Base-by-base conservation (phyloP, 2,329 filamentous ascomycete species). In the Fusarium anguioides region DNA sequence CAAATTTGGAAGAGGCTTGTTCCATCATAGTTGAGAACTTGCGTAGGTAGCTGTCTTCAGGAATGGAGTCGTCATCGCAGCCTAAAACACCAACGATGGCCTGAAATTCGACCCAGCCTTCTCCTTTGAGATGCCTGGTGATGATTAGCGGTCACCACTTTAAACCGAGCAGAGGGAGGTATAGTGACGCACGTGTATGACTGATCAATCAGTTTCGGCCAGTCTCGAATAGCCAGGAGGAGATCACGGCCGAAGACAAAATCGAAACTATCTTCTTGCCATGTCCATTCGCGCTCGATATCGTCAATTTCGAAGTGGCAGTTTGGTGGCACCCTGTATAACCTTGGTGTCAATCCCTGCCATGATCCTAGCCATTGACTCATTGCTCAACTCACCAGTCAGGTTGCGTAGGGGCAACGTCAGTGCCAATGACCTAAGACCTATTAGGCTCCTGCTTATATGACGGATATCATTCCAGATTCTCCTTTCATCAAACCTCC, bases 261-360 rank as follows among this genome's bases (percentile, higher is more conserved):
- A 60, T 80, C 78, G 49, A 77, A 74, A 18, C 64, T 74, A 15
- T 74, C 60, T 27, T 75, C 66, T 7, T 81, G 80, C 75, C 77
- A 78, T 1, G 74, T 76, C 77, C 77, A 79, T 3, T 68, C 60
- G 35, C 73, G 66, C 52, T 79, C 77, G 2, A 78, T 72, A 47
- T 80, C 78, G 55, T 80, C 77, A 15, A 80, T 69, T 29, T 80
- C 76, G 41, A 78, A 80, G 5, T 56, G 63, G 23, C 75, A 78
- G 51, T 79, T 79, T 7, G 77, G 76, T 4, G 78, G 77, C 1
- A 79, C 75, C 74, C 77, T 76, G 80, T 8, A n/a, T n/a, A 11
- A 8, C 4, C 6, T 23, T n/a, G 44, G 36, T 36, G 3, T 18
- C 3, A 6, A 10, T 4, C 3, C 15, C 8, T 35, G 15, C 29